phyloP scores from a whole-genome alignment of 139 green algal species.

The Zygnema circumcarinatum region DNA sequence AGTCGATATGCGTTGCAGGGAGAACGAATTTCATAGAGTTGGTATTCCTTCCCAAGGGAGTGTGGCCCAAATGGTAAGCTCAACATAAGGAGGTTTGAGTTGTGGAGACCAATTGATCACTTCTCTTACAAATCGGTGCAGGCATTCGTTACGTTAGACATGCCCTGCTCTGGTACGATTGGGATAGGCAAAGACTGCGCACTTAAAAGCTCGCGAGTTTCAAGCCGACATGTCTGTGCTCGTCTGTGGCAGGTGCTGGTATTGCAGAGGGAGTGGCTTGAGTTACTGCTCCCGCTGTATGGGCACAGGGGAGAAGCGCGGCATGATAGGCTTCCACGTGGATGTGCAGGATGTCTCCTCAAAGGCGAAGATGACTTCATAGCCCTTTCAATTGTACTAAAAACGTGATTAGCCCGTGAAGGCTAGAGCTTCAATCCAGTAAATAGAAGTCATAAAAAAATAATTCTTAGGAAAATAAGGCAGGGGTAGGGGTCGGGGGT shows the following conservation, averaged over 20 bases:
- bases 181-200: no score
- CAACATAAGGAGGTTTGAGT: background rate
- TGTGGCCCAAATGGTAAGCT: slow-evolving; percentile 38
- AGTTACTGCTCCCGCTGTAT: slow-evolving; percentile 51
- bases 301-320: slow-evolving; percentile 40
- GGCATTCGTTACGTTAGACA: background rate
- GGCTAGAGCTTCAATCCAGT: no score
- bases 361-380: background rate
- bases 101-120: background rate
- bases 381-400: no score
- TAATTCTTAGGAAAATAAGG: background rate
- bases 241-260: slow-evolving; percentile 47
- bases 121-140: background rate
- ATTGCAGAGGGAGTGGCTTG: slow-evolving; percentile 46
- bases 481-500: background rate
- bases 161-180: no score
- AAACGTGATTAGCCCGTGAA: no score
- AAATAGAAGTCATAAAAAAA: background rate
- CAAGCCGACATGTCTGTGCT: background rate
- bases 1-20: no score
- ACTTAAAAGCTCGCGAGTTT: no score
- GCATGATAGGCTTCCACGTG: slow-evolving; percentile 52
- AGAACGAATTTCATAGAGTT: slow-evolving; percentile 21
- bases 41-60: slow-evolving; percentile 23
- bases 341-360: no score